phyloP scores from a whole-genome alignment of 2,329 filamentous ascomycete species.

The Colletotrichum sansevieriae region DNA sequence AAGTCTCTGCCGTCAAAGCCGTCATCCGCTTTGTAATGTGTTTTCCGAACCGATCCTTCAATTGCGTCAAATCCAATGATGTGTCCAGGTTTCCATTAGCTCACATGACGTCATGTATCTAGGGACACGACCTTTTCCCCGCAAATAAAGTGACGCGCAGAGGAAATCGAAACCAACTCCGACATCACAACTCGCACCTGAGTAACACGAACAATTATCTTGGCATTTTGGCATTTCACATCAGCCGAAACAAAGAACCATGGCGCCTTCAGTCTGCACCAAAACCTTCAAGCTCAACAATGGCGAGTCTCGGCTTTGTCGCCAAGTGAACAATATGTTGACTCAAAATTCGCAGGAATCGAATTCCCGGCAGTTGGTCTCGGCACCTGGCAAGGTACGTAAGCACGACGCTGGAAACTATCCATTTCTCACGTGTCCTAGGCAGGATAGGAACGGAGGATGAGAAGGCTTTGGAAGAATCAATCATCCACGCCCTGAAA shows the following conservation, averaged over 20 bases:
- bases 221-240: not conserved
- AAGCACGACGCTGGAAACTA: not conserved
- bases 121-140: not conserved
- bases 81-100: not conserved
- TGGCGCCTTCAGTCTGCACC: conserved; percentile 40
- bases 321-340: not conserved
- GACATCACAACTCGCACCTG: too few relatives aligned
- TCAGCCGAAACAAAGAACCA: not conserved
- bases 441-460: conserved; percentile 41
- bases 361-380: conserved; percentile 45
- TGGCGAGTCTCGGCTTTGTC: conserved; percentile 1
- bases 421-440: not conserved
- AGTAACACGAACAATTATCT: not conserved
- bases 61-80: not conserved
- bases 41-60: not conserved
- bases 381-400: conserved; percentile 47
- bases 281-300: conserved; percentile 43
- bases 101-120: conserved; percentile 1
- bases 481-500: conserved; percentile 49
- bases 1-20: not conserved
- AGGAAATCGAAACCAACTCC: not conserved
- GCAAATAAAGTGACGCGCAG: not conserved
- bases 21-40: not conserved
- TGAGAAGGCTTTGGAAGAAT: conserved; percentile 46
- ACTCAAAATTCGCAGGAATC: conserved; percentile 12